Evolutionary conservation across 2,329 filamentous ascomycete species (phyloP).

Genomic region (Ophiostoma himal-ulmi): DNA sequence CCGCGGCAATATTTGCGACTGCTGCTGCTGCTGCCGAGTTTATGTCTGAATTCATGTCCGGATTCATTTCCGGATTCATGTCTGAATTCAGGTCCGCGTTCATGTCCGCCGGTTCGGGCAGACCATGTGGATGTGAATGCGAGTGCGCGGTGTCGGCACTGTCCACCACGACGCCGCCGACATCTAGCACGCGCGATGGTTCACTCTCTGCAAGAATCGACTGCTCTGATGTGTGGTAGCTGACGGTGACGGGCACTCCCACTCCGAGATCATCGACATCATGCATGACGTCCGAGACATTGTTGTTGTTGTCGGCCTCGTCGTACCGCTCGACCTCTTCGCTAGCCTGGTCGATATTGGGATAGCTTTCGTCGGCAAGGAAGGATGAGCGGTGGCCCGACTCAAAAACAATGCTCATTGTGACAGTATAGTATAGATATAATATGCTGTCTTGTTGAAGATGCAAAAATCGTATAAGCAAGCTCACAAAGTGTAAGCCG

Average conservation of each 20-base stretch:
- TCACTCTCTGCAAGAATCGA: conserved; percentile 26
- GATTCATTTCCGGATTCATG: neutral
- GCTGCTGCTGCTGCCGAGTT: conserved; percentile 23
- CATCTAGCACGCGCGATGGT: conserved; percentile 19
- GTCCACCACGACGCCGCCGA: neutral
- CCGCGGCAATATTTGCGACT: conserved; percentile 17
- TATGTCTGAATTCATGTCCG: conserved; percentile 12
- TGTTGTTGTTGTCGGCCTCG: conserved; percentile 22
- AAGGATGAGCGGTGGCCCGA: conserved; percentile 22
- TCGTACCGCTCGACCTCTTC: conserved; percentile 25
- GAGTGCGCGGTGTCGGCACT: neutral
- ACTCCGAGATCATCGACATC: conserved; percentile 21
- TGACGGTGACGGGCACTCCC: conserved; percentile 25
- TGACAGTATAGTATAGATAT: no score
- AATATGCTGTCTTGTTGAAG: neutral
- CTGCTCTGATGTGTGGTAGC: conserved; percentile 24
- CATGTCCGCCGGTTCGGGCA: conserved; percentile 2
- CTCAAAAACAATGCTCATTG: conserved; percentile 29
- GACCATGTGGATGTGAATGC: neutral
- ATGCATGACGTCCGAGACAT: conserved; percentile 21
- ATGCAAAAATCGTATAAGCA: neutral
- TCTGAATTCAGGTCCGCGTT: neutral
- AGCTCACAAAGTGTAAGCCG: neutral
- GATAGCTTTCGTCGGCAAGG: conserved; percentile 27
- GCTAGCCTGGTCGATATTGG: conserved; percentile 27